These are phyloP conservation scores for Paramecium sexaurelia DNA, from an alignment of 73 alveolate genomes.

Conservation along the genomic window DNA sequence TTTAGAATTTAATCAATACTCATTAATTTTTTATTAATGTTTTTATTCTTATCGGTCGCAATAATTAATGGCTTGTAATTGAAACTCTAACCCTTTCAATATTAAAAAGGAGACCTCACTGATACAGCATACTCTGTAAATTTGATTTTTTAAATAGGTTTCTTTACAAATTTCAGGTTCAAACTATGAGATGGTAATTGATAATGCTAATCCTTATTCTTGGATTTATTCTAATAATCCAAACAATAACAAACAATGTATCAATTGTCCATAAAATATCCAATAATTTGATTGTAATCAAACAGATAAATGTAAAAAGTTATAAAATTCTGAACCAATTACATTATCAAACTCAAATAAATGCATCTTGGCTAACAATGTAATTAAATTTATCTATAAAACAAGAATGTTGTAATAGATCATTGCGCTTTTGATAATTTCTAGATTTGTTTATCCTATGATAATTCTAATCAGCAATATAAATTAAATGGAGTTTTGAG, in stretches of 20 bases:
- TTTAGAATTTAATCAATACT: conserved; percentile 14
- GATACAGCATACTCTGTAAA: neutral
- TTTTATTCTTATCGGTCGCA: neutral
- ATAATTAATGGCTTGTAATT: neutral
- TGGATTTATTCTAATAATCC: neutral
- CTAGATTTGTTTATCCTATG: neutral
- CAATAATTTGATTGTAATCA: neutral
- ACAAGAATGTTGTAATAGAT: neutral
- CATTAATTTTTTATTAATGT: conserved; percentile 17
- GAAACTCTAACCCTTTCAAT: neutral
- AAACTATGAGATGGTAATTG: neutral
- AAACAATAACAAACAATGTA: neutral
- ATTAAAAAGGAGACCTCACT: neutral
- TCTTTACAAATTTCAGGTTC: neutral
- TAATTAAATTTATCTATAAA: neutral
- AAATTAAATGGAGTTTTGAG: neutral
- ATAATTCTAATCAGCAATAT: neutral
- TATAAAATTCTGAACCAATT: neutral
- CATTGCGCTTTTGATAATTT: neutral
- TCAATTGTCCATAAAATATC: neutral
- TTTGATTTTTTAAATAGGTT: neutral
- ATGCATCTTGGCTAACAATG: neutral
- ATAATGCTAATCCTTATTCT: neutral
- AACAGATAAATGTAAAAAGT: neutral
- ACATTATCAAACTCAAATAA: neutral